phyloP scores from a whole-genome alignment of 768 basidiomycete species.

The Boletus reticuloceps region DNA sequence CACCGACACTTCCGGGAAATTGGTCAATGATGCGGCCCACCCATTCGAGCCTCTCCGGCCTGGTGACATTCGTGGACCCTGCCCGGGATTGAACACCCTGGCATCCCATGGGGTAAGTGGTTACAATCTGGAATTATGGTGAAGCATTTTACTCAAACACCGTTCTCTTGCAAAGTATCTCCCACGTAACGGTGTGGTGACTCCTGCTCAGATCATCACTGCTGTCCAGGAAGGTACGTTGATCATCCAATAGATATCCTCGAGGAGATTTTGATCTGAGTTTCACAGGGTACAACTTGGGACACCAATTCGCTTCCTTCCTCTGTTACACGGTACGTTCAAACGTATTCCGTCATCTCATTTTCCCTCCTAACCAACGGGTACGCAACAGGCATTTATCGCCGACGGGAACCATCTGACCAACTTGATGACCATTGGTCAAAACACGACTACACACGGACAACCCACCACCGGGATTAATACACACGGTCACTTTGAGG shows the following conservation, averaged over 20 bases:
- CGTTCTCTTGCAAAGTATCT: constrained; percentile 10
- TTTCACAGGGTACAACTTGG: constrained; percentile 22
- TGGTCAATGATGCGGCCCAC: constrained; percentile 6
- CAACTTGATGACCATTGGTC: constrained; percentile 24
- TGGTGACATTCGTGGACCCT: constrained; percentile 20
- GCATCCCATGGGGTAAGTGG: constrained; percentile 21
- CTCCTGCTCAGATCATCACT: constrained; percentile 21
- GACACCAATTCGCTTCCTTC: constrained; percentile 12
- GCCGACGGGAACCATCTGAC: constrained; percentile 26
- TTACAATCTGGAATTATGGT: neutral
- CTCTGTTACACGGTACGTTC: constrained; percentile 14
- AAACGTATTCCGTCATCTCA: too few relatives aligned
- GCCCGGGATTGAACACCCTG: constrained; percentile 21
- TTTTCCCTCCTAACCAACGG: neutral
- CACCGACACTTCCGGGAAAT: constrained; percentile 20
- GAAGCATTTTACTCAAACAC: neutral
- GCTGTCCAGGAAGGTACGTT: constrained; percentile 18
- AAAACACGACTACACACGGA: constrained; percentile 10
- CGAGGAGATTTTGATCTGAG: neutral
- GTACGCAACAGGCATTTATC: constrained; percentile 2
- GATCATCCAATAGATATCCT: too few relatives aligned
- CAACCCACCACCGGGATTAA: constrained; percentile 12
- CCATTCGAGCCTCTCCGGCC: constrained; percentile 6
- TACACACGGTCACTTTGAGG: constrained; percentile 22
- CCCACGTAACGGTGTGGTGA: constrained; percentile 10